These are phyloP conservation scores for Oryza punctata DNA, from an alignment of 176 grass and related monocot genomes.

Conservation along the genomic window DNA sequence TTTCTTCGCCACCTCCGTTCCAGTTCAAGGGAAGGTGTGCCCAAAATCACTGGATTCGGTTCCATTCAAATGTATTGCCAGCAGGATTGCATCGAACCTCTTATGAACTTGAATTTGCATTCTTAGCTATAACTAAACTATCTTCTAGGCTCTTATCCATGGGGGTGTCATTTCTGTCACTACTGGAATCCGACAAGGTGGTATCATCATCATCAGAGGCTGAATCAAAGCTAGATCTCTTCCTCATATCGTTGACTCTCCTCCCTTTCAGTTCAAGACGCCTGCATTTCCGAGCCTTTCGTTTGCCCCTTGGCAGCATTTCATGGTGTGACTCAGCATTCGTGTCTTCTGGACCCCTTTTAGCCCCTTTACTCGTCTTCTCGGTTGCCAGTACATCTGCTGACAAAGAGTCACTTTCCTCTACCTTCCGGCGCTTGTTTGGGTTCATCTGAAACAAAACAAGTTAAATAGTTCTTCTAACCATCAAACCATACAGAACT, in stretches of 20 bases:
- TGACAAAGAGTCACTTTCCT: constrained; percentile 44
- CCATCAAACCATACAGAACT: constrained; percentile 11
- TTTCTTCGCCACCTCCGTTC: neutral
- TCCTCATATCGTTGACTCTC: constrained; percentile 59
- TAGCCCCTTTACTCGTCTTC: constrained; percentile 41
- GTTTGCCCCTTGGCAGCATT: constrained; percentile 60
- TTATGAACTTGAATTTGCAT: constrained; percentile 65
- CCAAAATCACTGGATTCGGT: neutral
- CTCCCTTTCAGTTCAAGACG: constrained; percentile 60
- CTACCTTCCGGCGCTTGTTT: constrained; percentile 65
- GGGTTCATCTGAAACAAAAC: constrained; percentile 67
- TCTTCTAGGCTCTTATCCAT: constrained; percentile 45
- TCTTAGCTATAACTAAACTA: constrained; percentile 42
- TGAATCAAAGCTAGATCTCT: constrained; percentile 47
- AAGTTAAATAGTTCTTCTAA: neutral
- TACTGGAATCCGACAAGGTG: constrained; percentile 68
- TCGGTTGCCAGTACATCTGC: constrained; percentile 39
- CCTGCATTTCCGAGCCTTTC: constrained; percentile 65
- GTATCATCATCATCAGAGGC: constrained; percentile 57
- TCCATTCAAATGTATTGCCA: constrained; percentile 12
- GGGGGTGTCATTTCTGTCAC: constrained; percentile 44
- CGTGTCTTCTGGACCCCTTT: constrained; percentile 56
- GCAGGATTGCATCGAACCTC: neutral
- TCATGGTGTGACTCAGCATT: constrained; percentile 68
- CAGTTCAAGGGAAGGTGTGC: neutral